Conservation (phyloP, 2,329 filamentous ascomycete species). For the Fusarium lateritium region DNA sequence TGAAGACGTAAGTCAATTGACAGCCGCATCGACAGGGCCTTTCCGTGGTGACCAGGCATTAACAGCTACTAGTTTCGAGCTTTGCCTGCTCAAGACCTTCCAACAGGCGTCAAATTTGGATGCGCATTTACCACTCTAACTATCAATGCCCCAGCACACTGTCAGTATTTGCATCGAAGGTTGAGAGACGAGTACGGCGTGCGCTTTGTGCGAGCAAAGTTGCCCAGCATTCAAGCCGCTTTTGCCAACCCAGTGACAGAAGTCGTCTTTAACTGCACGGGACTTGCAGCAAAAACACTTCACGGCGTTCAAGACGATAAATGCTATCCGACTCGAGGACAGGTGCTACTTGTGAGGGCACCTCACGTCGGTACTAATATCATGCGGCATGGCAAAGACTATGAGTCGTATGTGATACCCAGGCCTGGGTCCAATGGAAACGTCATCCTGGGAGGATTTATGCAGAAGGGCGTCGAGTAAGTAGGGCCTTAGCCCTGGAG, state of each 20-base stretch:
- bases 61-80: not conserved
- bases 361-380: not conserved
- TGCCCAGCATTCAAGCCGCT: not conserved
- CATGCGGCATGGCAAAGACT: constrained; percentile 12
- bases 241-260: not conserved
- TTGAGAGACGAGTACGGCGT: not conserved
- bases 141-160: constrained; percentile 10
- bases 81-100: not conserved
- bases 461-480: constrained; percentile 11
- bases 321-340: constrained; percentile 8
- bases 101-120: not conserved
- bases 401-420: constrained; percentile 3
- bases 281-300: not conserved
- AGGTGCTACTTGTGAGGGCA: not conserved
- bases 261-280: not conserved
- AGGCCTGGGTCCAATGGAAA: constrained; percentile 14
- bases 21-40: too few relatives aligned
- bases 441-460: constrained; percentile 11
- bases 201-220: not conserved
- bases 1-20: not conserved
- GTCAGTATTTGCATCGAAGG: not conserved
- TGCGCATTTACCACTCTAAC: constrained; percentile 1
- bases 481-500: fast-evolving
- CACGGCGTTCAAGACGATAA: not conserved
- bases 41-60: not conserved